Evolutionary conservation across 1,284 basidiomycete species (phyloP).

Genomic region (Papiliotrema flavescens): DNA sequence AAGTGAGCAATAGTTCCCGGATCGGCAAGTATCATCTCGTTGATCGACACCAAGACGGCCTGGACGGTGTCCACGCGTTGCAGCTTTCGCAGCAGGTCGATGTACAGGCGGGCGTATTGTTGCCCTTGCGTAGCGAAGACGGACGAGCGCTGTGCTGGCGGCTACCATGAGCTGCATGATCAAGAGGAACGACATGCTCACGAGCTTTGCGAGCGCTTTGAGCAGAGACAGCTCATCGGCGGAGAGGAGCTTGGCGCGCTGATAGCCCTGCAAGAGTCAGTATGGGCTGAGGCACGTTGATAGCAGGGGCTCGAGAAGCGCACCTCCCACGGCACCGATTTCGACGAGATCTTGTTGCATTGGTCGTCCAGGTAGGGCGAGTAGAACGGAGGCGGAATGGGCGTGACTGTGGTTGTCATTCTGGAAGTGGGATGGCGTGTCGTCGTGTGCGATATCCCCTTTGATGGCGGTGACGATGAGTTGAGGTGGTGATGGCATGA

Average conservation of each 20-base stretch:
- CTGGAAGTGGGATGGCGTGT: slow-evolving; percentile 9
- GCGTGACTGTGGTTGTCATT: slow-evolving; percentile 26
- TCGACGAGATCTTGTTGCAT: slow-evolving; percentile 79
- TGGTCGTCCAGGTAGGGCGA: slow-evolving; percentile 76
- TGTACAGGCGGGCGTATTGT: slow-evolving; percentile 82
- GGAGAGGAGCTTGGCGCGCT: slow-evolving; percentile 86
- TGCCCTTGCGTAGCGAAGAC: slow-evolving; percentile 73
- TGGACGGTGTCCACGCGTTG: slow-evolving; percentile 91
- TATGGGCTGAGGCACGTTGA: background rate
- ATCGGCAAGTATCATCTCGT: slow-evolving; percentile 66
- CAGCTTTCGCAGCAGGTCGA: slow-evolving; percentile 86
- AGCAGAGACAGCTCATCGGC: slow-evolving; percentile 85
- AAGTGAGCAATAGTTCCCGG: slow-evolving; percentile 60
- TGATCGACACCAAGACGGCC: slow-evolving; percentile 84
- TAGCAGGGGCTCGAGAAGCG: slow-evolving; percentile 16
- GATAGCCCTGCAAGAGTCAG: slow-evolving; percentile 66
- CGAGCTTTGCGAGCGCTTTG: slow-evolving; percentile 76
- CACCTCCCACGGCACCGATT: slow-evolving; percentile 96
- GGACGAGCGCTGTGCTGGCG: slow-evolving; percentile 66
- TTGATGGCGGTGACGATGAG: background rate
- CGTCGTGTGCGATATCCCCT: background rate
- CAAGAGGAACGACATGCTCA: slow-evolving; percentile 15
- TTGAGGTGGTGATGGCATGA: background rate
- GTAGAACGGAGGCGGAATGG: slow-evolving; percentile 80
- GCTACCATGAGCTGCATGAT: slow-evolving; percentile 45